Conservation (phyloP, 1,139 yeast species). For the Sugiyamaella neomexicana region DNA sequence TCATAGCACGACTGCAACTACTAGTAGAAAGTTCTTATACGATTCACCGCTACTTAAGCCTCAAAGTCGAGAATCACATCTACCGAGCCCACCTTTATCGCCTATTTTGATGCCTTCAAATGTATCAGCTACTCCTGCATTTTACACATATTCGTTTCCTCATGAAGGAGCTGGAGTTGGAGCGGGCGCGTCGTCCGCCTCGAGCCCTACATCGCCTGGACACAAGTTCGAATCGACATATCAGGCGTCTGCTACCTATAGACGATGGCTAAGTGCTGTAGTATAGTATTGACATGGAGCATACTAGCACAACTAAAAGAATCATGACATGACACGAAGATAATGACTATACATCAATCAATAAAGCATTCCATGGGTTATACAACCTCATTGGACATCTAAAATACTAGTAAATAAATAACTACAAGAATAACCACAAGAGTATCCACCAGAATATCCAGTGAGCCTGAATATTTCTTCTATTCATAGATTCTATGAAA, state of each 20-base stretch:
- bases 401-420: background rate
- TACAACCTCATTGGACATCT: background rate
- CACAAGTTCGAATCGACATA: conserved; percentile 15
- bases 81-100: conserved; percentile 26
- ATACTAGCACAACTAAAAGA: no score
- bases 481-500: no score
- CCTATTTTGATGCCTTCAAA: conserved; percentile 25
- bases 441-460: no score
- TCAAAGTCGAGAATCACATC: conserved; percentile 17
- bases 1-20: no score
- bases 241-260: conserved; percentile 29
- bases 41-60: conserved; percentile 34
- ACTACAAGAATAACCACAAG: no score
- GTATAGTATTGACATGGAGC: conserved; percentile 5
- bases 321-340: background rate
- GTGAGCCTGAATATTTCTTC: no score
- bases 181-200: background rate
- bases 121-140: conserved; percentile 20
- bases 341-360: background rate
- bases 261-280: conserved; percentile 31
- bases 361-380: background rate
- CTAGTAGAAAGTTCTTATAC: conserved; percentile 30
- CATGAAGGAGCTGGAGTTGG: conserved; percentile 1
- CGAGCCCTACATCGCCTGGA: conserved; percentile 13
- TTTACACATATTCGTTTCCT: conserved; percentile 8